Base-by-base conservation (phyloP, 106 monocot genomes). In the Triglochin maritima region DNA sequence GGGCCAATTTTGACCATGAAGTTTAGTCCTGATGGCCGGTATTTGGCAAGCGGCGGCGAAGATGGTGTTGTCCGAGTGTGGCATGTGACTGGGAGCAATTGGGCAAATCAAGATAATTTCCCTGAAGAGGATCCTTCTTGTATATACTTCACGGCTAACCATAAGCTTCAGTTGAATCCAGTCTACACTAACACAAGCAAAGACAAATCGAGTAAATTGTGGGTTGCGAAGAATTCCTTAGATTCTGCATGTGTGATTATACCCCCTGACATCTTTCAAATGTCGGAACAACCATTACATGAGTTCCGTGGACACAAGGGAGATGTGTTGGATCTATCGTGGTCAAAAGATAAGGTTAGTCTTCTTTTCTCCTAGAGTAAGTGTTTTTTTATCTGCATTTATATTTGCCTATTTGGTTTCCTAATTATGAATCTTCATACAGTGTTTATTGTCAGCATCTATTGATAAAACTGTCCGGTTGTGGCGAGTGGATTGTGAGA, bases 11-110 rank as follows among this genome's bases (percentile, higher is more conserved):
- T 82, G 59, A 75, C 83, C 15, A 85, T 90, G 85, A 96, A 86
- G 50, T 96, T 96, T 69, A 90, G 96, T 64, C 85, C 85, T 50
- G 75, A 83, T 79, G 90, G 90, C 1, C 49, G 67, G 60, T 86
- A 73, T 71, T 62, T 96, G 69, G 96, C 96, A 17, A 96, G 75
- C 67, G 96, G 83, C 7, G 96, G 96, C 6, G 88, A 96, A 75
- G 90, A 90, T 67, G 80, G 90, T 7, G 70, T 90, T 72, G 83
- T 96, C 53, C 73, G 87, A 49, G 81, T 96, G 3, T 96, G 96
- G 96, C 47, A 52, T 48, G 80, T 88, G 66, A 72, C 57, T 15
- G 78, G 82, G 69, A 67, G 59, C 2, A 63, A 60, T 3, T 70
- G 75, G 51, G 66, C 48, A 9, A 57, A 65, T 9, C 67, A 70